Evolutionary conservation across 2,329 filamentous ascomycete genomes (phyloP).

Genomic region (Cercospora janseana): DNA sequence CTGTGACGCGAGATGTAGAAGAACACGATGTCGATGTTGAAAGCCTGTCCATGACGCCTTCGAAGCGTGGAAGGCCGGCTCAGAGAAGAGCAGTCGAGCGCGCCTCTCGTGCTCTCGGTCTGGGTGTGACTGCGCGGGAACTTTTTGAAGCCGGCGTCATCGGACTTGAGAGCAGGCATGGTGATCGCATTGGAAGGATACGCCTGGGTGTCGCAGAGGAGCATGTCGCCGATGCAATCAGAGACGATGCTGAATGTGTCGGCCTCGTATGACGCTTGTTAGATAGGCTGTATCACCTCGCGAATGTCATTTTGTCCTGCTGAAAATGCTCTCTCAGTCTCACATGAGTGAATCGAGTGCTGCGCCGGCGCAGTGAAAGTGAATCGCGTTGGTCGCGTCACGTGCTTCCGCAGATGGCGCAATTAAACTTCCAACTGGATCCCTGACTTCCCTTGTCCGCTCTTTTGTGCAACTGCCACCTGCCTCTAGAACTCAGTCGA

Average conservation of each 20-base stretch:
- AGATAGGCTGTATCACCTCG: background rate
- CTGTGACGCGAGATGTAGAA: constrained; percentile 37
- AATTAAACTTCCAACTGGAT: no score
- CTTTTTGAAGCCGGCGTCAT: constrained; percentile 85
- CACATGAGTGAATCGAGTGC: no score
- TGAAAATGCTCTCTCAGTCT: no score
- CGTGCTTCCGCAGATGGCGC: no score
- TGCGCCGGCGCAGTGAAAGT: no score
- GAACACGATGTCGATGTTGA: constrained; percentile 26
- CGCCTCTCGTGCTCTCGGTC: constrained; percentile 53
- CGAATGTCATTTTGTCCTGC: background rate
- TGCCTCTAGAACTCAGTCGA: no score
- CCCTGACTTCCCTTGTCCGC: no score
- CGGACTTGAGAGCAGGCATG: constrained; percentile 71
- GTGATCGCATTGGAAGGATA: constrained; percentile 84
- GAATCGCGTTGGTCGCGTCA: no score
- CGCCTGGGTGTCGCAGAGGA: constrained; percentile 84
- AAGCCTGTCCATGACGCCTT: constrained; percentile 36
- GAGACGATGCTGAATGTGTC: constrained; percentile 83
- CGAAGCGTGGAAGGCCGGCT: constrained; percentile 35
- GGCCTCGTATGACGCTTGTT: constrained; percentile 59
- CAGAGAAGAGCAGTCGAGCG: constrained; percentile 36
- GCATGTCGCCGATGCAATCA: constrained; percentile 82
- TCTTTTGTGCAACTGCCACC: no score
- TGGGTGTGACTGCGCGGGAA: constrained; percentile 74